Evolutionary conservation across 2,329 filamentous ascomycete genomes (phyloP), one percentile per base, ranked within the genome.

Genomic region (Coleophoma cylindrospora): DNA sequence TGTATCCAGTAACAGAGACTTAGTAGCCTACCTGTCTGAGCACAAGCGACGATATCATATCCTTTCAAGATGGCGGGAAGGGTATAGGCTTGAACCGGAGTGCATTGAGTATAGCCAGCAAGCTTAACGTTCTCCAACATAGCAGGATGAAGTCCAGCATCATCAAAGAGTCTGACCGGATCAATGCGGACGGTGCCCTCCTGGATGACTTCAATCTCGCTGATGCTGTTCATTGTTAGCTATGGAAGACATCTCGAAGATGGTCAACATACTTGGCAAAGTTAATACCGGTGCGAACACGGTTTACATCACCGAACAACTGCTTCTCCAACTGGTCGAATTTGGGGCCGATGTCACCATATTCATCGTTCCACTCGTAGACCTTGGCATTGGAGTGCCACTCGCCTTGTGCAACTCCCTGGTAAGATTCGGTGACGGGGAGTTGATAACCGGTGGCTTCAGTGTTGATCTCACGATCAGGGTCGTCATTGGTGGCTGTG

Each of bases 281-380:
- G 17, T 85, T 77, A 34, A 83, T 72, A 3, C 87, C 88, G 48
- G 66, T 75, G 68, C 47, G 70, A 61, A 47, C 65, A 27, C 79
- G 72, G 68, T 67, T 43, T 0, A 79, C 75, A 49, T 72, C 66
- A 4, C 83, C 83, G 51, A 95, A 99, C 7, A 99, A 80, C 59
- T 86, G 73, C 8, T 77, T 59, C 72, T 97, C 92, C 0, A 99
- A 79, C 44, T 82, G 79, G 0, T 77, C 72, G 48, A 84, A 79
- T 45, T 73, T 74, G 0, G 91, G 91, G 7, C 86, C 92, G 48
- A 99, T 74, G 38, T 97, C 92, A 2, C 92, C 94, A 58, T 79
- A 88, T 3, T 95, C 89, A 11, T 91, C 90, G 15, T 83, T 77
- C 87, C 88, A 97, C 62, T 91, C 81, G 60, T 97, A 97, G 40